Percentiles rank a stretch among this genome's conserved stretches.
phyloP scores from a whole-genome alignment of 305 asterid genomes.

The Fraxinus paxiana region DNA sequence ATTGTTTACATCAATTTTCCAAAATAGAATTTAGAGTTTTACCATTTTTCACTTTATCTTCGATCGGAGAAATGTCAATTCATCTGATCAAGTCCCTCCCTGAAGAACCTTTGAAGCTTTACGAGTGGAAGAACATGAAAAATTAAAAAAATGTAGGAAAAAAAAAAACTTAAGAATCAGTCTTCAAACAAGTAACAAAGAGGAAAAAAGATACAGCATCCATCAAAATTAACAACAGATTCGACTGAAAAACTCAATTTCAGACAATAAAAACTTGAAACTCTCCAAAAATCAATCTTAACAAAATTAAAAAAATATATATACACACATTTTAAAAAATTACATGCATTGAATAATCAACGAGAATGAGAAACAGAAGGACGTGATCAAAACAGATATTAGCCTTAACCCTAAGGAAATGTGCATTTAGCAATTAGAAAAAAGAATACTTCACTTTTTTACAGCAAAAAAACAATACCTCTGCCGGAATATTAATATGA shows the following conservation, averaged over 20 bases:
- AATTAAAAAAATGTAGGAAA: conserved; percentile 12
- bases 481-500: conserved; percentile 13
- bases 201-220: neutral
- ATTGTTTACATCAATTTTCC: neutral
- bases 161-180: neutral
- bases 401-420: conserved; percentile 21
- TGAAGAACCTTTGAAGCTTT: neutral
- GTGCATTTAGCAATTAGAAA: conserved; percentile 1
- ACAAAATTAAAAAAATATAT: neutral
- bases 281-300: neutral
- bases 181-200: neutral
- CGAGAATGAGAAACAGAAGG: conserved; percentile 15
- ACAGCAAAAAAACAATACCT: conserved; percentile 16
- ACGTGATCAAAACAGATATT: conserved; percentile 20
- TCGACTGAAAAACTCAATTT: conserved; percentile 17
- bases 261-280: neutral
- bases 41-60: neutral
- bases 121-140: neutral
- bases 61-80: neutral
- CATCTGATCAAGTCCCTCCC: neutral
- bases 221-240: neutral
- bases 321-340: neutral
- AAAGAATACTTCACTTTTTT: neutral
- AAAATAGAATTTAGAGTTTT: neutral
- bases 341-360: conserved; percentile 19